Conservation (phyloP, 257 asterid genomes). For the Nicotiana benthamiana region DNA sequence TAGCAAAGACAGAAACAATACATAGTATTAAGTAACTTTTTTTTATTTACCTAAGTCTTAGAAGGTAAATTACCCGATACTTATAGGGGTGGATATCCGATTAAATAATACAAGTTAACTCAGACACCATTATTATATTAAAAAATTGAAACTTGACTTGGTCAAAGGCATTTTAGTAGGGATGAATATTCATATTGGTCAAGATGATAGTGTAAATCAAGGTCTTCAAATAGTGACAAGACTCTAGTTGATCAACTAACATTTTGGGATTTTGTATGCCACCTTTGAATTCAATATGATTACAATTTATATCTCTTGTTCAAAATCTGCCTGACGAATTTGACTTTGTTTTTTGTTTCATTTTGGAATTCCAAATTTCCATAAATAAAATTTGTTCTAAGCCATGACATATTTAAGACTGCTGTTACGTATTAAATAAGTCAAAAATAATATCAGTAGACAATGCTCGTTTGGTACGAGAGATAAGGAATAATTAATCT, state of each 20-base stretch:
- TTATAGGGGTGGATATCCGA: no score
- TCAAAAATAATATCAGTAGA: background rate
- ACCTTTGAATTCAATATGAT: background rate
- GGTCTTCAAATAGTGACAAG: background rate
- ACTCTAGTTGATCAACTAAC: background rate
- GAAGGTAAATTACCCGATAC: no score
- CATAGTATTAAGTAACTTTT: no score
- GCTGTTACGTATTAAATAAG: background rate
- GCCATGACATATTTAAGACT: background rate
- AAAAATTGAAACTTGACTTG: constrained; percentile 8
- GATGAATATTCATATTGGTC: background rate
- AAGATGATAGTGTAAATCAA: background rate
- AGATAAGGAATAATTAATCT: no score
- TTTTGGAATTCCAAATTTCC: background rate
- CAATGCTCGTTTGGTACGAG: background rate
- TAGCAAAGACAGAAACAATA: no score
- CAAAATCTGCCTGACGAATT: background rate
- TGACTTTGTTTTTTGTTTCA: background rate
- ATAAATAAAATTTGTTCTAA: background rate
- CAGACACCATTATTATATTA: no score
- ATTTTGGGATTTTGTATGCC: background rate
- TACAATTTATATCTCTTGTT: background rate
- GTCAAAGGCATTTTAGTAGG: background rate
- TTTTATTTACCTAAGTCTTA: no score
- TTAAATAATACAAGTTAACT: no score